A percentile compares a stretch with the other conserved stretches of the same genome.
Evolutionary conservation across 2,329 filamentous ascomycete species (phyloP).

Genomic region (Sphaerulina vaccinii): DNA sequence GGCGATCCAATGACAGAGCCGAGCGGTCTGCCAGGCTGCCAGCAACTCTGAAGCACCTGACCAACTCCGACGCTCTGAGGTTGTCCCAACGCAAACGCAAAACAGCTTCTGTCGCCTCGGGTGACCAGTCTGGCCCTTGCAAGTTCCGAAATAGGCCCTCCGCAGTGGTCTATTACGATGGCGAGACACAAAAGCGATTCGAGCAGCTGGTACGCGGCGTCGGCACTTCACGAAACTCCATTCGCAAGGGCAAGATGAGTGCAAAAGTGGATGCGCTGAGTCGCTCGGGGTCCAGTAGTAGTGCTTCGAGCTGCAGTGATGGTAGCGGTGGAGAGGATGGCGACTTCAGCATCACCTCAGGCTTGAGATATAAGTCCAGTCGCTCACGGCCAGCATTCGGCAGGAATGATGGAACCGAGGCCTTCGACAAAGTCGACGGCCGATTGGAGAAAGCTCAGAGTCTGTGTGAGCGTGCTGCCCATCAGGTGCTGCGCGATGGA

Average conservation of each 20-base stretch:
- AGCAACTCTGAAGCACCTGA: conserved; percentile 30
- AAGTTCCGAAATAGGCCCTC: conserved; percentile 70
- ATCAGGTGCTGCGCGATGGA: conserved; percentile 84
- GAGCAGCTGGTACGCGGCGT: conserved; percentile 81
- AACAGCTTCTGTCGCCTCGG: conserved; percentile 43
- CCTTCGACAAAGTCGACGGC: conserved; percentile 68
- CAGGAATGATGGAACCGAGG: conserved; percentile 25
- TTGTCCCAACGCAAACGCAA: conserved; percentile 44
- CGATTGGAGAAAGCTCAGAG: conserved; percentile 75
- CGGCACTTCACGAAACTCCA: conserved; percentile 74
- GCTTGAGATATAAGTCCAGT: conserved; percentile 37
- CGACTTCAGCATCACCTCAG: conserved; percentile 35
- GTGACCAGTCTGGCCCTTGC: conserved; percentile 42
- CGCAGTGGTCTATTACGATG: conserved; percentile 91
- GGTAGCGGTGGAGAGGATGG: conserved; percentile 40
- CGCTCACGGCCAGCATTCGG: conserved; percentile 17
- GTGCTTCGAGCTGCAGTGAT: conserved; percentile 38
- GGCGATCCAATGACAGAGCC: conserved; percentile 6
- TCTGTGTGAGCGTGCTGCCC: conserved; percentile 81
- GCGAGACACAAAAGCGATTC: conserved; percentile 77
- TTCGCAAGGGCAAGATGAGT: conserved; percentile 85
- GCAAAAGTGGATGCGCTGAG: conserved; percentile 61
- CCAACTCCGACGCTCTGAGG: conserved; percentile 31
- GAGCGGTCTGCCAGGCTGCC: conserved; percentile 1
- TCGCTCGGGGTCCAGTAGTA: conserved; percentile 36